These are phyloP conservation scores for Pontederia crassipes DNA, from an alignment of 176 grass and related monocot genomes.

Conservation along the genomic window DNA sequence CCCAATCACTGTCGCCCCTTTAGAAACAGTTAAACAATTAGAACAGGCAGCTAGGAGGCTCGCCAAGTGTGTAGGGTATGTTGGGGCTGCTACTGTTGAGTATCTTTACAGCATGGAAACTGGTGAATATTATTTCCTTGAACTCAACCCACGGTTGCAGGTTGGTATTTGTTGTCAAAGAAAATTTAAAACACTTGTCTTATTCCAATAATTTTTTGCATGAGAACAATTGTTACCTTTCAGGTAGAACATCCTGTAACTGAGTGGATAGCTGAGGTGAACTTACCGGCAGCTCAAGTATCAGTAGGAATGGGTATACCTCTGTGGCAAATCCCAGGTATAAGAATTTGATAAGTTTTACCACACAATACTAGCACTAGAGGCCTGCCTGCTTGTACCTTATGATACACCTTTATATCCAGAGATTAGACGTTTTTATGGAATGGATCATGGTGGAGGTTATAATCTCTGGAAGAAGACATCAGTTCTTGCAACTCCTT, in stretches of 20 bases:
- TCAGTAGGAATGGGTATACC: constrained; percentile 95
- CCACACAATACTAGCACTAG: background rate
- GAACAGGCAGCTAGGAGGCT: constrained; percentile 96
- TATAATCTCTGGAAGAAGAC: constrained; percentile 91
- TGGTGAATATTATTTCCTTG: constrained; percentile 92
- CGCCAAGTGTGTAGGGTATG: constrained; percentile 81
- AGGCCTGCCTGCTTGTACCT: background rate
- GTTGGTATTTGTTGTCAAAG: constrained; percentile 26
- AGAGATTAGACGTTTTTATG: constrained; percentile 98
- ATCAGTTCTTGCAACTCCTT: constrained; percentile 65
- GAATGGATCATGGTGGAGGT: constrained; percentile 70
- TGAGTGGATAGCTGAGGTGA: constrained; percentile 99
- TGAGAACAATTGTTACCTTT: background rate
- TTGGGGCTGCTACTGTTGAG: constrained; percentile 92
- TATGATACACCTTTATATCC: background rate
- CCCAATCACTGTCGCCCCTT: constrained; percentile 82
- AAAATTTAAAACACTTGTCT: background rate
- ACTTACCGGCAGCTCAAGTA: constrained; percentile 97
- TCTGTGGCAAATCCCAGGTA: constrained; percentile 95
- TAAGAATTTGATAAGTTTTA: constrained; percentile 9
- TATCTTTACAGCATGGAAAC: constrained; percentile 99
- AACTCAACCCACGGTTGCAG: constrained; percentile 94
- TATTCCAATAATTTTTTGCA: background rate
- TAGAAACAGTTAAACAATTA: constrained; percentile 59
- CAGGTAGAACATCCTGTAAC: constrained; percentile 96